Percentiles rank a stretch among this genome's conserved stretches.
Conservation (phyloP, 495 filamentous ascomycete species). For the Penicillium taxi region DNA sequence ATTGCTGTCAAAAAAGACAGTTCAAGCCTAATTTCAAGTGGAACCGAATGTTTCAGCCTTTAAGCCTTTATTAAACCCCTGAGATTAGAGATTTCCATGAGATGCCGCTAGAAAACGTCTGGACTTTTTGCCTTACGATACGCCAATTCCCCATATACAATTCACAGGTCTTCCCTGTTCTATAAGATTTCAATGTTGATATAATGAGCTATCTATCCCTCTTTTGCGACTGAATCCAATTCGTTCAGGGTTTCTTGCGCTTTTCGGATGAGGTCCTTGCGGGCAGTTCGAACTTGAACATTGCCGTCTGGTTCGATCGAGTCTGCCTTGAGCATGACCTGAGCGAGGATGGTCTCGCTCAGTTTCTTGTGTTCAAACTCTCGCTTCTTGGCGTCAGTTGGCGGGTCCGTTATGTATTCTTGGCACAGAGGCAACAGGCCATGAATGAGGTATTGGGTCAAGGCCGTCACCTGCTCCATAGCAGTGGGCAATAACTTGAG, state of each 20-base stretch:
- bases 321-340: conserved; percentile 80
- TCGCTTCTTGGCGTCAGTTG: conserved; percentile 59
- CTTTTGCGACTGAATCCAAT: conserved; percentile 46
- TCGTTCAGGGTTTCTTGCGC: conserved; percentile 57
- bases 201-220: conserved; percentile 9
- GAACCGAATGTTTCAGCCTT: too few species aligned
- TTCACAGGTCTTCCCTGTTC: not conserved
- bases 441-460: conserved; percentile 58
- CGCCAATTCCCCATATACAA: conserved; percentile 2
- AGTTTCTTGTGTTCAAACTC: conserved; percentile 73
- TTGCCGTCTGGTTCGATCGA: conserved; percentile 68
- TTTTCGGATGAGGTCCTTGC: conserved; percentile 70
- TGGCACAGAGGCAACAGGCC: conserved; percentile 59
- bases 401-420: conserved; percentile 56
- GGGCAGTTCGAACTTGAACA: conserved; percentile 50
- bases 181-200: too few species aligned
- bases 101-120: too few species aligned
- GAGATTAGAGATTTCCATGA: too few species aligned
- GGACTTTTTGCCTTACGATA: too few species aligned
- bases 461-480: conserved; percentile 62
- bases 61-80: too few species aligned
- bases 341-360: conserved; percentile 73
- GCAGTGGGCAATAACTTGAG: conserved; percentile 34
- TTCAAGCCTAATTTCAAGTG: too few species aligned
- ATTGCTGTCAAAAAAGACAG: too few species aligned